phyloP scores from a whole-genome alignment of 371 early-diverging fungal species.

The Mucor sp. region DNA sequence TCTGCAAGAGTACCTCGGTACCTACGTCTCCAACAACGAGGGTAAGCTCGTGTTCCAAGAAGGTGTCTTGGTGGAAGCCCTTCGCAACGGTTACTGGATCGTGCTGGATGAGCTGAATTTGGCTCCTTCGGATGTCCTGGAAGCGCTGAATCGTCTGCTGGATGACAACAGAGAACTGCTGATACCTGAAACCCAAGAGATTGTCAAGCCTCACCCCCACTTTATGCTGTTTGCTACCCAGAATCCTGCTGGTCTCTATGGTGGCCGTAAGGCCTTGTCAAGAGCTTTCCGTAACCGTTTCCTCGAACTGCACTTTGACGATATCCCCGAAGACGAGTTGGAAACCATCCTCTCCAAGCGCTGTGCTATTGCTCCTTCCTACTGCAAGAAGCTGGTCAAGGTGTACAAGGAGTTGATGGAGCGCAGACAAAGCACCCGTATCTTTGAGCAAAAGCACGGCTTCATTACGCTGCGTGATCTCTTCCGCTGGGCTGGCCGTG shows the following conservation, averaged over 20 bases:
- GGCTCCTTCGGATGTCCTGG: constrained; percentile 99
- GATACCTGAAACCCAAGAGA: constrained; percentile 96
- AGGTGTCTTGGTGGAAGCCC: constrained; percentile 96
- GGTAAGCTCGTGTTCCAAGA: constrained; percentile 94
- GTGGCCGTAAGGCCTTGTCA: constrained; percentile 98
- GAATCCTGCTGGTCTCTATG: constrained; percentile 98
- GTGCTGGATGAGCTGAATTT: constrained; percentile 99
- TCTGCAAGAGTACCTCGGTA: constrained; percentile 98
- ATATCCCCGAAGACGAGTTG: constrained; percentile 90
- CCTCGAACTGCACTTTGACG: constrained; percentile 95
- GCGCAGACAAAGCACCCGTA: constrained; percentile 76
- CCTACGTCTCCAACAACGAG: constrained; percentile 80
- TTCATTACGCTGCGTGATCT: constrained; percentile 98
- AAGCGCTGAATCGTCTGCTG: constrained; percentile 98
- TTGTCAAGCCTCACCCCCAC: constrained; percentile 93
- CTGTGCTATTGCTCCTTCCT: constrained; percentile 88
- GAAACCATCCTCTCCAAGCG: constrained; percentile 85
- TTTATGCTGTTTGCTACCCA: constrained; percentile 99
- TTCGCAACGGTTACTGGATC: constrained; percentile 98
- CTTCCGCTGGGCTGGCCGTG: constrained; percentile 97
- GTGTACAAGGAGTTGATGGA: constrained; percentile 88
- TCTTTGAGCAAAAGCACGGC: constrained; percentile 93
- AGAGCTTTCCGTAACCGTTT: constrained; percentile 99
- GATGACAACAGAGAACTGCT: constrained; percentile 99
- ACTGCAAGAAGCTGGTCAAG: constrained; percentile 85